Percentiles rank a stretch among this genome's conserved stretches.
Evolutionary conservation across 129 eudicot species (phyloP).

Genomic region (Cynara cardunculus): DNA sequence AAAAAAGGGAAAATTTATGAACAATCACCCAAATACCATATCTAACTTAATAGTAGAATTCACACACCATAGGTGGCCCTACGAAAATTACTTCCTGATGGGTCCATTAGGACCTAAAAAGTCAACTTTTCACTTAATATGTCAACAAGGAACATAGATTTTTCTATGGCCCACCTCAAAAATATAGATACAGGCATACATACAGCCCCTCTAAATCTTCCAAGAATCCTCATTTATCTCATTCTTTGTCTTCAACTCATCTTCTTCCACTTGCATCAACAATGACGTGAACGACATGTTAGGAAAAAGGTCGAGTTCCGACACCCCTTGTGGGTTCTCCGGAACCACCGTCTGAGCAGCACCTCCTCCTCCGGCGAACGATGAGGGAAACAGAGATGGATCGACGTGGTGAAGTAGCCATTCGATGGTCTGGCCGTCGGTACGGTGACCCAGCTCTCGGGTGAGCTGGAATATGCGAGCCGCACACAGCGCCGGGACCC

Average conservation of each 20-base stretch:
- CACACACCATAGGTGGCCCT: conserved; percentile 20
- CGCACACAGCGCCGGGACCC: conserved; percentile 44
- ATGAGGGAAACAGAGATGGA: conserved; percentile 27
- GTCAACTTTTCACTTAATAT: conserved; percentile 9
- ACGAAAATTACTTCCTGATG: conserved; percentile 13
- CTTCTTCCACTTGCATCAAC: conserved; percentile 41
- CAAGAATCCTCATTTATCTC: conserved; percentile 8
- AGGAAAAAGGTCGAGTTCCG: conserved; percentile 42
- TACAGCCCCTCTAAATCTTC: background rate
- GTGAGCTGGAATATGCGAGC: conserved; percentile 57
- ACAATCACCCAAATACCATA: background rate
- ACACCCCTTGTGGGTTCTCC: conserved; percentile 9
- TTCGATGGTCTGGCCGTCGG: conserved; percentile 47
- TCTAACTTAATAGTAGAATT: conserved; percentile 8
- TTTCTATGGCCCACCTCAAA: conserved; percentile 19
- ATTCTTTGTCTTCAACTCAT: conserved; percentile 16
- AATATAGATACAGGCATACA: background rate
- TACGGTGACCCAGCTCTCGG: conserved; percentile 43
- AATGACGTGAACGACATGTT: conserved; percentile 43
- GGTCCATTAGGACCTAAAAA: conserved; percentile 8
- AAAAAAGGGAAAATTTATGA: conserved; percentile 5
- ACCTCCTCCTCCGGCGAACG: background rate
- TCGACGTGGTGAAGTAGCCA: conserved; percentile 48
- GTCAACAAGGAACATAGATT: conserved; percentile 22
- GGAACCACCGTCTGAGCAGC: conserved; percentile 8